Evolutionary conservation across 768 basidiomycete genomes (phyloP).

Genomic region (Boletus rubescentipes): DNA sequence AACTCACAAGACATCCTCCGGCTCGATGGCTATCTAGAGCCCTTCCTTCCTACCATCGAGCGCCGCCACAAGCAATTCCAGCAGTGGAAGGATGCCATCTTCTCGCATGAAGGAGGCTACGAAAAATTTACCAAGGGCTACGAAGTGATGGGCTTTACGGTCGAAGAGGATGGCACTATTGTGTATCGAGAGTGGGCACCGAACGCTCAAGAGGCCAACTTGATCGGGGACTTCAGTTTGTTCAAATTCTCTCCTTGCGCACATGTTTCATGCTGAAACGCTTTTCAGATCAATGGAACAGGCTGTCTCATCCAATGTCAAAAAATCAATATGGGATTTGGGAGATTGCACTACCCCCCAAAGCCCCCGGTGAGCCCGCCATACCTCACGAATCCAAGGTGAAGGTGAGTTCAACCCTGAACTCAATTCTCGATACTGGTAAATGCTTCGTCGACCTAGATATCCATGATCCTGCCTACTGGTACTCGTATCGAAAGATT

Average conservation of each 20-base stretch:
- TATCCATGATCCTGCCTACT: constrained; percentile 83
- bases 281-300: constrained; percentile 79
- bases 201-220: constrained; percentile 72
- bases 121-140: constrained; percentile 62
- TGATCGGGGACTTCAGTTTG: constrained; percentile 98
- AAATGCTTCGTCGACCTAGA: constrained; percentile 43
- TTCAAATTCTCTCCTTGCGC: constrained; percentile 16
- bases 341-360: constrained; percentile 77
- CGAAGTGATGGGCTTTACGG: constrained; percentile 69
- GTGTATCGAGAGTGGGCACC: constrained; percentile 97
- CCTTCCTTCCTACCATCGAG: constrained; percentile 67
- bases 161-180: constrained; percentile 63
- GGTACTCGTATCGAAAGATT: constrained; percentile 87
- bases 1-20: constrained; percentile 57
- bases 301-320: constrained; percentile 81
- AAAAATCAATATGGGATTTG: constrained; percentile 86
- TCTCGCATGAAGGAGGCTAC: constrained; percentile 79
- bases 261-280: constrained; percentile 2
- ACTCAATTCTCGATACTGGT: background rate
- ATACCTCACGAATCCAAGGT: constrained; percentile 95
- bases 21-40: constrained; percentile 72
- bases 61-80: constrained; percentile 67
- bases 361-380: constrained; percentile 64
- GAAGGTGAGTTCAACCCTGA: constrained; percentile 56
- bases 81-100: constrained; percentile 75